Conservation (phyloP, 1,284 basidiomycete species). For the Rhodotorula sp. region DNA sequence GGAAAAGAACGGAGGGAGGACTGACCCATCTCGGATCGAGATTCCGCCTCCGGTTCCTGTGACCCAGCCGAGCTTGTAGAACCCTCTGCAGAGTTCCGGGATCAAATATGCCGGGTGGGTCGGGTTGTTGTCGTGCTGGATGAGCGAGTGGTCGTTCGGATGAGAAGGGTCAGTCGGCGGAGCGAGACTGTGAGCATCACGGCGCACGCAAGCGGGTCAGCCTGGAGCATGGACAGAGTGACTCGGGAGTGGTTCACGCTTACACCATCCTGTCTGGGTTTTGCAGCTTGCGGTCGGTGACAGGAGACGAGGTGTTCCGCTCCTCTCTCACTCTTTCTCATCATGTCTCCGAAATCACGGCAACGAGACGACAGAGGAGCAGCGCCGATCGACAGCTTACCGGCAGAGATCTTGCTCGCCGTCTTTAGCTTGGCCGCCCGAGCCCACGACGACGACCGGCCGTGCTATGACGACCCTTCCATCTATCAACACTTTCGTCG, state of each 20-base stretch:
- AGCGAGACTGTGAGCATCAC: slow-evolving; percentile 9
- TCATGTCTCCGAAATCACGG: no score
- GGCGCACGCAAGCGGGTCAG: not conserved
- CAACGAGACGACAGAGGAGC: not conserved
- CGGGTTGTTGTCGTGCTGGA: slow-evolving; percentile 16
- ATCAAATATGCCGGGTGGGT: slow-evolving; percentile 75
- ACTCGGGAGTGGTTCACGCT: not conserved
- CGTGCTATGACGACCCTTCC: not conserved
- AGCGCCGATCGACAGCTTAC: slow-evolving; percentile 4
- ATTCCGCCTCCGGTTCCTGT: slow-evolving; percentile 63
- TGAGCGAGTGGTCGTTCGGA: slow-evolving; percentile 36
- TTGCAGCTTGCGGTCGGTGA: no score
- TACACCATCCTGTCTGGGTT: no score
- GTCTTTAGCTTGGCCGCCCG: slow-evolving; percentile 5
- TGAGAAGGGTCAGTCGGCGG: slow-evolving; percentile 21
- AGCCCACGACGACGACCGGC: slow-evolving; percentile 1
- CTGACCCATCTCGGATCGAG: slow-evolving; percentile 65
- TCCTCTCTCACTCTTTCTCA: no score
- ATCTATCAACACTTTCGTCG: not conserved
- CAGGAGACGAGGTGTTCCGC: no score
- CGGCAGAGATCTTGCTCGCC: slow-evolving; percentile 20
- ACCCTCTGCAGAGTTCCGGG: slow-evolving; percentile 56
- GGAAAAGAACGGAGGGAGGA: not conserved
- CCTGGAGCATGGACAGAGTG: not conserved
- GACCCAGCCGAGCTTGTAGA: slow-evolving; percentile 63